Evolutionary conservation across 495 filamentous ascomycete genomes (phyloP).

Genomic region (Penicillium dipodomyicola): DNA sequence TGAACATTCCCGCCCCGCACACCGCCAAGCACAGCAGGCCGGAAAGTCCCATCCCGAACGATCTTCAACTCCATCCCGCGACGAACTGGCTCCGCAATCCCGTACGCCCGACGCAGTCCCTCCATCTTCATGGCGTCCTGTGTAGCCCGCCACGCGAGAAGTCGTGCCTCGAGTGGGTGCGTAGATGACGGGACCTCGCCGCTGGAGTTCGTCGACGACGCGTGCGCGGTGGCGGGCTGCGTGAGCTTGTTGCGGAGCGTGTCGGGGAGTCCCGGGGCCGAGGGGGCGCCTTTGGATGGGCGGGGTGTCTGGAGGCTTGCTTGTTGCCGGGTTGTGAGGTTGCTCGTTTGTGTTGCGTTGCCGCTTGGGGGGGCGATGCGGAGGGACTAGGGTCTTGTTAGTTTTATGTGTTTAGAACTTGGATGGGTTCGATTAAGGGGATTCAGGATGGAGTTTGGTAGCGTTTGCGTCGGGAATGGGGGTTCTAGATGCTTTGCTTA

Average conservation of each 20-base stretch:
- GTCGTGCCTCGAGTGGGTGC: conserved; percentile 89
- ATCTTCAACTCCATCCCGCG: conserved; percentile 96
- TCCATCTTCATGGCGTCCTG: conserved; percentile 88
- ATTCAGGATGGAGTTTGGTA: not conserved
- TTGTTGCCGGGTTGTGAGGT: conserved; percentile 49
- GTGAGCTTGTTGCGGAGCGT: conserved; percentile 79
- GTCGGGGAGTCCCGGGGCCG: conserved; percentile 87
- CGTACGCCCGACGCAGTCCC: conserved; percentile 75
- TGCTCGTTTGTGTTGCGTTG: conserved; percentile 57
- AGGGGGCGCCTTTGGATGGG: conserved; percentile 67
- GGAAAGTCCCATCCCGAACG: conserved; percentile 57
- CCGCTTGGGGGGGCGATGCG: conserved; percentile 71
- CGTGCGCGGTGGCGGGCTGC: conserved; percentile 44
- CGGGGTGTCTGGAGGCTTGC: conserved; percentile 30
- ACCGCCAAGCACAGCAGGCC: conserved; percentile 46
- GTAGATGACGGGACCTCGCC: conserved; percentile 50
- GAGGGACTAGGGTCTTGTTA: conserved; percentile 64
- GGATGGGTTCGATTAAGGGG: not conserved
- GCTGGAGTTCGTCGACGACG: conserved; percentile 42
- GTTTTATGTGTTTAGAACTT: conserved; percentile 6
- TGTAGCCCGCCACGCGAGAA: conserved; percentile 78
- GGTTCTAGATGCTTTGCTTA: conserved; percentile 9
- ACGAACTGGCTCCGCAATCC: conserved; percentile 88
- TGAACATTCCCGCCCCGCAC: conserved; percentile 50
- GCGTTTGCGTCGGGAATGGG: not conserved